Evolutionary conservation across 345 rosid genomes (phyloP).

Genomic region (Eucalyptus melliodora): DNA sequence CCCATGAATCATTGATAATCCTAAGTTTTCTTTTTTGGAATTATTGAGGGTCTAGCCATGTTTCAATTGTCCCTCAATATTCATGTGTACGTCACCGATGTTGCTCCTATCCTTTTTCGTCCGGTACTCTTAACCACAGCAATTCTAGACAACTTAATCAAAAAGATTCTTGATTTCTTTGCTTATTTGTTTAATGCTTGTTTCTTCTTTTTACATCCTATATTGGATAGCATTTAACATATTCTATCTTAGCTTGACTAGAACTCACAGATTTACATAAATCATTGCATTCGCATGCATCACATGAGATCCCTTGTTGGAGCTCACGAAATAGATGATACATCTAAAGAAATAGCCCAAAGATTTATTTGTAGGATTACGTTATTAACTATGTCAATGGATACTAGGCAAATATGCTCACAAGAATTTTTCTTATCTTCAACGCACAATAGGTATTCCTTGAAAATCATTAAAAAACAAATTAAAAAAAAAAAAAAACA

Average conservation of each 20-base stretch:
- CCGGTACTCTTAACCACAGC: not conserved
- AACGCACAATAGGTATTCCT: not conserved
- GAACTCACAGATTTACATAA: not conserved
- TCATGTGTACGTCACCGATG: not conserved
- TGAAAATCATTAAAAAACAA: not conserved
- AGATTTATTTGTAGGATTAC: not conserved
- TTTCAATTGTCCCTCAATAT: not conserved
- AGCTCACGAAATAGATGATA: not conserved
- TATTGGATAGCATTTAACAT: too few species aligned
- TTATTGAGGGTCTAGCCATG: conserved; percentile 10
- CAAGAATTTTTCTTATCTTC: not conserved
- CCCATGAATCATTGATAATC: not conserved
- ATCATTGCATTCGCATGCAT: not conserved
- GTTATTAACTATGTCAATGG: not conserved
- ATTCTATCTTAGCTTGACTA: too few species aligned
- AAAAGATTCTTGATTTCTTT: not conserved
- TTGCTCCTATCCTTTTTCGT: not conserved
- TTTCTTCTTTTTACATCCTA: too few species aligned
- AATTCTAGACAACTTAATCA: not conserved
- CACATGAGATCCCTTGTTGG: not conserved
- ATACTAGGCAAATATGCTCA: not conserved
- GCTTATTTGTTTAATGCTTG: not conserved
- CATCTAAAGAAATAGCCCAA: not conserved
- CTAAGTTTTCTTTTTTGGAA: not conserved
- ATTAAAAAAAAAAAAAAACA: too few species aligned